Percentiles rank a stretch among this genome's conserved stretches.
phyloP scores from a whole-genome alignment of 1,284 basidiomycete genomes.

The Grifola frondosa region DNA sequence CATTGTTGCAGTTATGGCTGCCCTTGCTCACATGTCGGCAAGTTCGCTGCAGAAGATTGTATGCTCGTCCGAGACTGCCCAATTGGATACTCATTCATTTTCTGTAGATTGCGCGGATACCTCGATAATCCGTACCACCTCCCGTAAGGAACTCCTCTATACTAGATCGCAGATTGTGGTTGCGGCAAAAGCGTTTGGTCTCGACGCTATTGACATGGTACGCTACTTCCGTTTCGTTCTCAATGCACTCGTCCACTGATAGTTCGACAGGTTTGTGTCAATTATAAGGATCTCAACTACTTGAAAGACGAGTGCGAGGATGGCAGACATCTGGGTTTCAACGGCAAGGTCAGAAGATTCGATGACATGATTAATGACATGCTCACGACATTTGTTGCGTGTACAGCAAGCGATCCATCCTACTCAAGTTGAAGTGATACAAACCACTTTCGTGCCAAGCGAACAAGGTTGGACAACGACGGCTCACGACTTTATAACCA shows the following conservation, averaged over 20 bases:
- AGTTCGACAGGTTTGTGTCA: conserved; percentile 75
- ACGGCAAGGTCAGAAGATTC: conserved; percentile 70
- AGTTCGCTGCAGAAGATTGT: conserved; percentile 95
- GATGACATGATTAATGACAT: conserved; percentile 1
- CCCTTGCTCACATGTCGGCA: background rate
- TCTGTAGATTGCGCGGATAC: conserved; percentile 82
- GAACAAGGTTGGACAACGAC: conserved; percentile 51
- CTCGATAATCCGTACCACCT: conserved; percentile 75
- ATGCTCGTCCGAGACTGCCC: conserved; percentile 29
- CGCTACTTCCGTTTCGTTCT: conserved; percentile 1
- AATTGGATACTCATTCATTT: too few species aligned
- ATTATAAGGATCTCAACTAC: conserved; percentile 77
- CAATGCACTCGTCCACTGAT: background rate
- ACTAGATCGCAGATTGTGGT: conserved; percentile 86
- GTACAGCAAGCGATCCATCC: conserved; percentile 93
- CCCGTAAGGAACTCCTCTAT: conserved; percentile 77
- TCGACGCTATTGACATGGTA: conserved; percentile 91
- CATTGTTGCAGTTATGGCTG: background rate
- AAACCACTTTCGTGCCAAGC: conserved; percentile 78
- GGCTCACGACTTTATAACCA: conserved; percentile 3
- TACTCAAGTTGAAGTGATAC: conserved; percentile 77
- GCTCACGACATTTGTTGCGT: background rate
- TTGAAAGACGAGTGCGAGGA: conserved; percentile 79
- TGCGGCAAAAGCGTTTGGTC: conserved; percentile 80
- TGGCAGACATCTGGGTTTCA: conserved; percentile 77